Evolutionary conservation across 345 rosid genomes (phyloP).

Genomic region (rapeseed (Brassica napus)): DNA sequence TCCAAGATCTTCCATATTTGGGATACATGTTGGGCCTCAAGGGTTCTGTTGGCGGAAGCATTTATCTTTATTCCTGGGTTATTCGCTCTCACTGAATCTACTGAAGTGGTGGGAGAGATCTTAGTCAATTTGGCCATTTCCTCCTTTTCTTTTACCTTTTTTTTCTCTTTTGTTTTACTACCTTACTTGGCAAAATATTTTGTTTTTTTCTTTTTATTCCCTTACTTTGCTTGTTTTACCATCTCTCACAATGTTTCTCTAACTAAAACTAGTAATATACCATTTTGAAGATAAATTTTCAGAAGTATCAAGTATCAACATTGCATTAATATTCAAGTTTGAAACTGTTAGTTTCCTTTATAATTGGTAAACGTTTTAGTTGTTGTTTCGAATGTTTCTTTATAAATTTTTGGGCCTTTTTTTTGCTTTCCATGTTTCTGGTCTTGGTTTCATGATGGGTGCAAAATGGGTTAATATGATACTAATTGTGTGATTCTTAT

Average conservation of each 20-base stretch:
- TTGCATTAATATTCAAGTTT: neutral
- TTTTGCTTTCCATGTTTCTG: neutral
- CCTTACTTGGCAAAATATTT: slow-evolving; percentile 1
- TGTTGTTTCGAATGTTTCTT: neutral
- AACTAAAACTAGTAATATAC: neutral
- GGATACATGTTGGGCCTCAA: too few species aligned
- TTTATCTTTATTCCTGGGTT: too few species aligned
- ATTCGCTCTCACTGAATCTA: slow-evolving; percentile 13
- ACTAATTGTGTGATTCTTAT: neutral
- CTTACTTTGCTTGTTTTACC: slow-evolving; percentile 8
- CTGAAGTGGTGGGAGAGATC: slow-evolving; percentile 23
- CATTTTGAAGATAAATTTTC: too few species aligned
- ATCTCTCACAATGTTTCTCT: neutral
- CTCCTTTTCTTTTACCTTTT: neutral
- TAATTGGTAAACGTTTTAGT: neutral
- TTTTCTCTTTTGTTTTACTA: slow-evolving; percentile 1
- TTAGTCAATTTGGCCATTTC: slow-evolving; percentile 13
- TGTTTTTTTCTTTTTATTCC: slow-evolving; percentile 11
- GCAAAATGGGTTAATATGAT: too few species aligned
- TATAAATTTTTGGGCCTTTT: too few species aligned
- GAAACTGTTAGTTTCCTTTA: neutral
- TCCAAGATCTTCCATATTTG: too few species aligned
- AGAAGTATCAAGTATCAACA: too few species aligned
- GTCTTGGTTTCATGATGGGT: neutral
- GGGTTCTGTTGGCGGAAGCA: too few species aligned